Conservation (phyloP, 2,329 filamentous ascomycete genomes). For the Thelonectria rubi region DNA sequence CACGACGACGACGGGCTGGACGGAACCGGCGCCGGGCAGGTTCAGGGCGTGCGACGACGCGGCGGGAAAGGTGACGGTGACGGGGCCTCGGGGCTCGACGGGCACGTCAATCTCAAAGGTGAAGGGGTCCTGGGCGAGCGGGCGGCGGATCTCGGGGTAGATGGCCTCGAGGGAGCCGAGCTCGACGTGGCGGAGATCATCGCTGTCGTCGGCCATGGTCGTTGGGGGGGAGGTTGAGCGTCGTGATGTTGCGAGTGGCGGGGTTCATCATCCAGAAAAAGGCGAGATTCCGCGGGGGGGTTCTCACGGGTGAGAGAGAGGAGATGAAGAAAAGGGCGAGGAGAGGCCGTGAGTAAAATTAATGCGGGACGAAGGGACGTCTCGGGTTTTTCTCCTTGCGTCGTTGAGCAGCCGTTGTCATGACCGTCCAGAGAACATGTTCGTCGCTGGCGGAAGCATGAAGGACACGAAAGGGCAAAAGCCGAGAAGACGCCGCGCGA, state of each 20-base stretch:
- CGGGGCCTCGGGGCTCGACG: conserved; percentile 61
- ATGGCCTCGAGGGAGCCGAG: conserved; percentile 70
- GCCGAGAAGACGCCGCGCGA: background rate
- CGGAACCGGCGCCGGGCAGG: conserved; percentile 18
- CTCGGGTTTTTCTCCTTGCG: background rate
- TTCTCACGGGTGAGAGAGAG: conserved; percentile 3
- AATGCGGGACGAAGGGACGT: background rate
- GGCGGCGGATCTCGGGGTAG: conserved; percentile 69
- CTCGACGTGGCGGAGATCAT: conserved; percentile 66
- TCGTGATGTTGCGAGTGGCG: conserved; percentile 21
- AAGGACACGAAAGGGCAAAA: background rate
- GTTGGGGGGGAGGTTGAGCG: background rate
- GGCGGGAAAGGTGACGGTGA: conserved; percentile 67
- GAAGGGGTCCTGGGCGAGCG: conserved; percentile 54
- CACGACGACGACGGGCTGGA: too few relatives aligned
- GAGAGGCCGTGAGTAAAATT: background rate
- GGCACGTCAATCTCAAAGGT: conserved; percentile 66
- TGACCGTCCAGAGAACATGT: background rate
- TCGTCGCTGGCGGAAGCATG: conserved; percentile 1
- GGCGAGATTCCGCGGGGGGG: background rate
- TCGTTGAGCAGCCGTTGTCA: conserved; percentile 12
- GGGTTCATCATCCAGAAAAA: conserved; percentile 32
- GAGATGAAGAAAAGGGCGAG: background rate
- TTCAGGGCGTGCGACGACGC: conserved; percentile 42
- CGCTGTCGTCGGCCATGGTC: conserved; percentile 52